A percentile compares a stretch with the other conserved stretches of the same genome.
These are phyloP conservation scores for Kwoniella sp. DNA, from an alignment of 768 basidiomycete species.

Conservation along the genomic window DNA sequence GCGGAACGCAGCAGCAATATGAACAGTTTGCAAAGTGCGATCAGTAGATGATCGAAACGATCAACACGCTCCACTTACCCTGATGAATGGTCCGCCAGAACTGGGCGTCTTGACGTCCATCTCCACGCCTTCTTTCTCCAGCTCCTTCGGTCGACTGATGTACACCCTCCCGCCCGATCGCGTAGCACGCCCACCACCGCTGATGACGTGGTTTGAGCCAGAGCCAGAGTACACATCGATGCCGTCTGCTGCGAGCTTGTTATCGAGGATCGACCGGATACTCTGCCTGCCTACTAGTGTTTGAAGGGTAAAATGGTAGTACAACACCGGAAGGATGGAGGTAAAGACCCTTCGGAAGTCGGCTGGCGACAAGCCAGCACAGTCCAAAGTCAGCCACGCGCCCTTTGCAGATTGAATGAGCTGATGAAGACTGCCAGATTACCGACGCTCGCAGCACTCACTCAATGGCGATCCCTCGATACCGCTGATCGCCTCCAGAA, in stretches of 20 bases:
- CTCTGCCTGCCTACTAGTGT: constrained; percentile 9
- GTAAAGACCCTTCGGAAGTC: constrained; percentile 10
- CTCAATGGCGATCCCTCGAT: constrained; percentile 13
- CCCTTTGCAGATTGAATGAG: too few relatives aligned
- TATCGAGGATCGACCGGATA: constrained; percentile 2
- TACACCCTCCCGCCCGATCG: constrained; percentile 6
- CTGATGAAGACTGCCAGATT: background rate
- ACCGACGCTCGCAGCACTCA: constrained; percentile 14
- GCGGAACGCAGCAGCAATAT: too few relatives aligned
- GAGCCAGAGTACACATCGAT: constrained; percentile 1
- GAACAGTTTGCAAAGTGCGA: too few relatives aligned
- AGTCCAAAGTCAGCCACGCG: background rate
- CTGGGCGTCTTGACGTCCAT: background rate
- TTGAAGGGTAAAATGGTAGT: constrained; percentile 10
- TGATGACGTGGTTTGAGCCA: background rate
- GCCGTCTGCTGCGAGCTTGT: constrained; percentile 3
- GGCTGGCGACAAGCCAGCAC: background rate
- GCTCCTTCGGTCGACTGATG: constrained; percentile 1
- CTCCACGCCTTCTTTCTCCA: constrained; percentile 3
- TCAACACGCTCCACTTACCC: background rate
- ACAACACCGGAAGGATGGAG: constrained; percentile 12
- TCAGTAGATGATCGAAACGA: too few relatives aligned
- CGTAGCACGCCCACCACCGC: background rate
- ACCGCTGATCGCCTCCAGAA: constrained; percentile 8
- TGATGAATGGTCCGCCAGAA: background rate